Conservation (phyloP, 495 filamentous ascomycete species). For the Xylaria bambusicola region DNA sequence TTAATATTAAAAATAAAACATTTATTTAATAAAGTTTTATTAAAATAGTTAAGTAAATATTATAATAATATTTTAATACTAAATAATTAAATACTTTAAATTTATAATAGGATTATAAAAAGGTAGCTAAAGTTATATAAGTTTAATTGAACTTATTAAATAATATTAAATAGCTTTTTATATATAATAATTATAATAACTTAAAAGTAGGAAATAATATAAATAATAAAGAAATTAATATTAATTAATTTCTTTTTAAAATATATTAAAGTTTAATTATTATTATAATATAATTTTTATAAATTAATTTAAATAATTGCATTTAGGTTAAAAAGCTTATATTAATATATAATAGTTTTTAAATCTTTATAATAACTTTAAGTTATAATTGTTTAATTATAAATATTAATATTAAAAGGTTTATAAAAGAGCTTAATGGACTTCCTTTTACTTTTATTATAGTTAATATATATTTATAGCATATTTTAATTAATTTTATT, state of each 20-base stretch:
- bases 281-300: slow-evolving; percentile 43
- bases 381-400: slow-evolving; percentile 24
- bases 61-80: slow-evolving; percentile 23
- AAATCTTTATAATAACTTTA: slow-evolving; percentile 39
- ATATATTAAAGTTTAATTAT: slow-evolving; percentile 40
- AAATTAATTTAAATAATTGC: slow-evolving; percentile 30
- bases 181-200: slow-evolving; percentile 42
- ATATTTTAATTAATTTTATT: slow-evolving; percentile 16
- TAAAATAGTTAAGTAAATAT: slow-evolving; percentile 32
- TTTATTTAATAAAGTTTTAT: slow-evolving; percentile 38
- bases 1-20: slow-evolving; percentile 35
- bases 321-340: slow-evolving; percentile 36
- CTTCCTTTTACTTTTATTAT: slow-evolving; percentile 35
- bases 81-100: slow-evolving; percentile 1
- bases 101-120: slow-evolving; percentile 25
- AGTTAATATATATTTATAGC: slow-evolving; percentile 37
- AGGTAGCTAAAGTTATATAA: slow-evolving; percentile 33
- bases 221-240: slow-evolving; percentile 26
- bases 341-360: slow-evolving; percentile 32
- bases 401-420: slow-evolving; percentile 27
- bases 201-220: slow-evolving; percentile 32
- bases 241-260: slow-evolving; percentile 37
- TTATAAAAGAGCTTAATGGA: slow-evolving; percentile 32
- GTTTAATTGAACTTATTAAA: slow-evolving; percentile 32
- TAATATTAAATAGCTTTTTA: slow-evolving; percentile 36